Conservation (phyloP, 306 rosid species). For the Sindora glabra region DNA sequence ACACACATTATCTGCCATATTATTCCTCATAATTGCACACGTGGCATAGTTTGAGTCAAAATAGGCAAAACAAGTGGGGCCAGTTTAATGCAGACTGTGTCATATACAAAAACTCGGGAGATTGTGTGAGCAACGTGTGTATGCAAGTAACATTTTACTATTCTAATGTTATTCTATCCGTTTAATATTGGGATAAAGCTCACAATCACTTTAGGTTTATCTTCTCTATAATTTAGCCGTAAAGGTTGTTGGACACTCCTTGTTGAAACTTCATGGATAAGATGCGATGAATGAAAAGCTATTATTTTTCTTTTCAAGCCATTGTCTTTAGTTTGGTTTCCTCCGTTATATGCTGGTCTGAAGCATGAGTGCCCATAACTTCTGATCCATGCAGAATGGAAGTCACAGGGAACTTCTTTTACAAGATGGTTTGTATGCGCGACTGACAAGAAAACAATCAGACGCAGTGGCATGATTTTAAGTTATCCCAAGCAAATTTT, state of each 20-base stretch:
- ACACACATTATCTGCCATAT: no score
- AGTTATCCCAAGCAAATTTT: not conserved
- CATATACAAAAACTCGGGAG: no score
- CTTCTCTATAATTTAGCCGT: not conserved
- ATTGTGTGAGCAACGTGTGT: no score
- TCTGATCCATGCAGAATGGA: constrained; percentile 47
- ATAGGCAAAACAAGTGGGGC: no score
- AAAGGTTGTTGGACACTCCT: not conserved
- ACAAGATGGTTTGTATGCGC: constrained; percentile 72
- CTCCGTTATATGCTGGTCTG: not conserved
- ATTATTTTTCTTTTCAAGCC: no score
- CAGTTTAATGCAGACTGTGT: no score
- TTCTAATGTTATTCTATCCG: no score
- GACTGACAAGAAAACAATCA: constrained; percentile 68
- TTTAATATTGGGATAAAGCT: not conserved
- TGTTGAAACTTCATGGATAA: constrained; percentile 11
- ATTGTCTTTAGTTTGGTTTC: not conserved
- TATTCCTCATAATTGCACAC: no score
- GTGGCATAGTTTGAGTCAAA: no score
- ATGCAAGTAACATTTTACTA: no score
- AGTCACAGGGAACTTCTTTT: constrained; percentile 75
- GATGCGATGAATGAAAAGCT: constrained; percentile 6
- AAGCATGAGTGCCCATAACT: constrained; percentile 3
- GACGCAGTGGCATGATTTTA: constrained; percentile 61
- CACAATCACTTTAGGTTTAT: not conserved